phyloP scores from a whole-genome alignment of 2,329 filamentous ascomycete genomes.

The Fusarium torreyae region DNA sequence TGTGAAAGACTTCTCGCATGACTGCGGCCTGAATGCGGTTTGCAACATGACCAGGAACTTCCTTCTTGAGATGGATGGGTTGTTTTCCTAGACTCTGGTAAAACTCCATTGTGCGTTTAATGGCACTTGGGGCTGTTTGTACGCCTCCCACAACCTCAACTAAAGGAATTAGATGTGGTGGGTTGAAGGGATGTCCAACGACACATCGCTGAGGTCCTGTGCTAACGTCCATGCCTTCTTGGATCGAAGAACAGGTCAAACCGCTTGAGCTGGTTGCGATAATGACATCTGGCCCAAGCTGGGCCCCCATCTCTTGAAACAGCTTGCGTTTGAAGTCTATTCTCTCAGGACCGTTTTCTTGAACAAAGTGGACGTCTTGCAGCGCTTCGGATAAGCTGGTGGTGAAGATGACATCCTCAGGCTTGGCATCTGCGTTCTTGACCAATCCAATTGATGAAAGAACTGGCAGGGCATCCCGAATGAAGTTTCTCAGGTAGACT shows the following conservation, averaged over 20 bases:
- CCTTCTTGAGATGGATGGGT: conserved; percentile 26
- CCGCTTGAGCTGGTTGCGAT: conserved; percentile 26
- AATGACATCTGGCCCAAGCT: background rate
- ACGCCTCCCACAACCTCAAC: conserved; percentile 28
- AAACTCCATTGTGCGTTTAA: conserved; percentile 10
- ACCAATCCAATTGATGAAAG: conserved; percentile 18
- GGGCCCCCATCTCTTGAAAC: conserved; percentile 21
- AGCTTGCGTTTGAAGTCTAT: conserved; percentile 21
- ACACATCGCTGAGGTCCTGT: conserved; percentile 18
- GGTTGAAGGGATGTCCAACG: conserved; percentile 26
- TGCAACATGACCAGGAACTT: conserved; percentile 26
- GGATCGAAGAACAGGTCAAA: conserved; percentile 26
- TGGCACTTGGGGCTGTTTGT: background rate
- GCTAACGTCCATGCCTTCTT: conserved; percentile 11
- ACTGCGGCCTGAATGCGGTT: conserved; percentile 32
- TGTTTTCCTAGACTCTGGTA: conserved; percentile 17
- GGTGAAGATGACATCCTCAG: conserved; percentile 29
- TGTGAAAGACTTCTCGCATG: conserved; percentile 31
- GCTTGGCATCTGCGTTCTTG: conserved; percentile 8
- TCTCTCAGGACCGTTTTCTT: conserved; percentile 26
- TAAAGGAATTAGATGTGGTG: conserved; percentile 24
- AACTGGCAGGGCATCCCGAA: conserved; percentile 25
- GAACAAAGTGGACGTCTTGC: conserved; percentile 10
- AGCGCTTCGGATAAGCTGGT: conserved; percentile 11
- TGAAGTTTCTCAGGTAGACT: conserved; percentile 12